A percentile compares a stretch with the other conserved stretches of the same genome.
Conservation (phyloP, 2,329 filamentous ascomycete genomes). For the Neopestalotiopsis sp. region DNA sequence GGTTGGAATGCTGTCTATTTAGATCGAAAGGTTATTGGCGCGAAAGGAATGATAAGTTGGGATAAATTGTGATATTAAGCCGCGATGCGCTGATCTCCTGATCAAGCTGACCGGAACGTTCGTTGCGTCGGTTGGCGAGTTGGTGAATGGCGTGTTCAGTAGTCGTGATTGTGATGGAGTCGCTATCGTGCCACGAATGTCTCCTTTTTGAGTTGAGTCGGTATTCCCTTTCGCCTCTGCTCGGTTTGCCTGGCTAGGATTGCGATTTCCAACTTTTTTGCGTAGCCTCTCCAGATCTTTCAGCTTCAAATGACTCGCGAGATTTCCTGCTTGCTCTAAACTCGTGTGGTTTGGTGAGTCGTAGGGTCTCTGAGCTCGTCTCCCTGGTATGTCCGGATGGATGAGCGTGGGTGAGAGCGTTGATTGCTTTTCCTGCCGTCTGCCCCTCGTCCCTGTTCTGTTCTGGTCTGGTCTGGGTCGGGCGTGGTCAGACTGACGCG, state of each 20-base stretch:
- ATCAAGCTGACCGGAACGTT: neutral
- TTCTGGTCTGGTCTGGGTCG: neutral
- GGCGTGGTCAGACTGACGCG: neutral
- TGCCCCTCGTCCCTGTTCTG: constrained; percentile 7
- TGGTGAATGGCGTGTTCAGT: neutral
- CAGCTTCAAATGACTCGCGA: neutral
- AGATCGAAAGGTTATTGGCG: neutral
- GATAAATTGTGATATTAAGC: neutral
- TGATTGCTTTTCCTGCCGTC: constrained; percentile 6
- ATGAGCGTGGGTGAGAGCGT: neutral
- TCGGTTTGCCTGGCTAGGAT: neutral
- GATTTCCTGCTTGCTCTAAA: neutral
- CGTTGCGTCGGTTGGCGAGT: neutral
- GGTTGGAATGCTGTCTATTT: constrained; percentile 5
- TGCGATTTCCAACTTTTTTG: neutral
- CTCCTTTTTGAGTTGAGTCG: neutral
- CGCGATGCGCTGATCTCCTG: neutral
- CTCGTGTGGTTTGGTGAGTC: neutral
- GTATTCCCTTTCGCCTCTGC: neutral
- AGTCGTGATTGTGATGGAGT: neutral
- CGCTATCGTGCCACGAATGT: neutral
- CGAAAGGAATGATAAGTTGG: neutral
- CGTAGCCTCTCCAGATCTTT: neutral
- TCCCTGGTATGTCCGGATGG: neutral
- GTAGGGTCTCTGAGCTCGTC: neutral